Evolutionary conservation across 192 early-diverging fungal species (phyloP).

Genomic region (Glomus cerebriforme): DNA sequence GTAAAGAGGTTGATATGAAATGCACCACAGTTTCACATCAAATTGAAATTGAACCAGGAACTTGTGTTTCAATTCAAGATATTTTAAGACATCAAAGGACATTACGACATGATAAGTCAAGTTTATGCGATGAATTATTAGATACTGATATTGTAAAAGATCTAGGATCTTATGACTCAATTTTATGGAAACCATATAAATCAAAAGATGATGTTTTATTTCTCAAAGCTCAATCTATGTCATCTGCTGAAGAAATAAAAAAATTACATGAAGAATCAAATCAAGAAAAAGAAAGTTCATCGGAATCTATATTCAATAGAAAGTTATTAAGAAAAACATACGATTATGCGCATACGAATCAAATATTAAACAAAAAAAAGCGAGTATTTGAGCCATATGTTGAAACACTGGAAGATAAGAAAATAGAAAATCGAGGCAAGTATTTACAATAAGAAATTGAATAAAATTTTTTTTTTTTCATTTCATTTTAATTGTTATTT

Average conservation of each 20-base stretch:
- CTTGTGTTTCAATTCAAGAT: conserved; percentile 42
- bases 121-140: neutral
- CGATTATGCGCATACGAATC: neutral
- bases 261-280: conserved; percentile 5
- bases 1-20: conserved; percentile 89
- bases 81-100: conserved; percentile 29
- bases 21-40: conserved; percentile 85
- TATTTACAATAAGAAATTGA: too few relatives aligned
- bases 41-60: conserved; percentile 55
- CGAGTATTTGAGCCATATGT: neutral
- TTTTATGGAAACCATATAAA: neutral
- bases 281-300: neutral
- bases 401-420: neutral
- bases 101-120: neutral
- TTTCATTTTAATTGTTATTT: too few relatives aligned
- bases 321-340: too few relatives aligned
- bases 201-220: neutral
- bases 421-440: too few relatives aligned
- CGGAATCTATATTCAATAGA: too few relatives aligned
- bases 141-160: neutral
- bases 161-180: neutral
- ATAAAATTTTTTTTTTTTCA: too few relatives aligned
- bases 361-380: neutral
- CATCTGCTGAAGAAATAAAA: conserved; percentile 36
- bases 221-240: conserved; percentile 36